These are phyloP conservation scores for Begonia fuchsioides DNA, from an alignment of 306 rosid genomes.

Conservation along the genomic window DNA sequence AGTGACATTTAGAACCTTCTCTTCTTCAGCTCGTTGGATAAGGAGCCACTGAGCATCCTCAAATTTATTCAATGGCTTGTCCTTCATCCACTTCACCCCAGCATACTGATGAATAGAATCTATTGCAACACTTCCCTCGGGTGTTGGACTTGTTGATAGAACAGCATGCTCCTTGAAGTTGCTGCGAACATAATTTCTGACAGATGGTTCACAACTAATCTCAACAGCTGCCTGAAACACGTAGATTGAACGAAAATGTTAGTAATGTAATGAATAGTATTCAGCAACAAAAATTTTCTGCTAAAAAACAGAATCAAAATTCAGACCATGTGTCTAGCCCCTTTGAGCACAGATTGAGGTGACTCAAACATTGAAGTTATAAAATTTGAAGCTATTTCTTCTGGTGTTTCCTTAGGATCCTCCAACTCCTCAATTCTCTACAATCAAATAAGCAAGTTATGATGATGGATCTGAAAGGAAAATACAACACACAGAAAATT, in stretches of 20 bases:
- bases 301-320: neutral
- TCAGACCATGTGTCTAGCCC: constrained; percentile 91
- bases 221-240: constrained; percentile 85
- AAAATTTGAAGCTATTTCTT: constrained; percentile 88
- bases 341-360: constrained; percentile 84
- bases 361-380: constrained; percentile 75
- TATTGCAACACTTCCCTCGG: constrained; percentile 54
- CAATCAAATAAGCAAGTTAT: constrained; percentile 3
- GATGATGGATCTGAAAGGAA: neutral
- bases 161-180: constrained; percentile 74
- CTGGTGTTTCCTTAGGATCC: constrained; percentile 95
- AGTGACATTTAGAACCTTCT: constrained; percentile 78
- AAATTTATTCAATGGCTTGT: constrained; percentile 74
- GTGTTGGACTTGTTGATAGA: constrained; percentile 77
- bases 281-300: too few relatives aligned
- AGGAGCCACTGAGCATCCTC: constrained; percentile 97
- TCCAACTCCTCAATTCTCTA: constrained; percentile 75
- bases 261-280: too few relatives aligned
- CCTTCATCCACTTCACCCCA: constrained; percentile 82
- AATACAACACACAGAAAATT: constrained; percentile 14
- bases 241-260: neutral
- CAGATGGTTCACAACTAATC: constrained; percentile 94
- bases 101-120: constrained; percentile 85
- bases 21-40: constrained; percentile 92
- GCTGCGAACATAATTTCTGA: constrained; percentile 78